Evolutionary conservation across 2,329 filamentous ascomycete species (phyloP).

Genomic region (Zopfia rhizophila): DNA sequence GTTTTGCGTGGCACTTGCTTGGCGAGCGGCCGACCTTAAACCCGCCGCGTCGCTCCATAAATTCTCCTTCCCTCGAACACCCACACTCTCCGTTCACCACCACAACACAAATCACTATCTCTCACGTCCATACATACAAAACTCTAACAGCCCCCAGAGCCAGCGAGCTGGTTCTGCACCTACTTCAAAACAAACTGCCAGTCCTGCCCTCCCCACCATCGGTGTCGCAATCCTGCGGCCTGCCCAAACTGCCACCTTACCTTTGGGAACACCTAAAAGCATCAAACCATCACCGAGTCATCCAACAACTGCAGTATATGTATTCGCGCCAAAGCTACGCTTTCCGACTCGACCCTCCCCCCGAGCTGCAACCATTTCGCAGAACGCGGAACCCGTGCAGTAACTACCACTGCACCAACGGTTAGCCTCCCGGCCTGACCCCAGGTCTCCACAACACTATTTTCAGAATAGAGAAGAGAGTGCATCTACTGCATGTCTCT

Average conservation of each 20-base stretch:
- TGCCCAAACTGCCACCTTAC: slow-evolving; percentile 47
- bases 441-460: slow-evolving; percentile 54
- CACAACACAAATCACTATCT: neutral
- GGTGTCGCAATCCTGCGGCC: slow-evolving; percentile 41
- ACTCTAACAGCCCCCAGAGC: neutral
- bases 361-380: slow-evolving; percentile 97
- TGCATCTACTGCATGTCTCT: slow-evolving; percentile 69
- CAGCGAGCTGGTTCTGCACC: slow-evolving; percentile 5
- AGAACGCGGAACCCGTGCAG: slow-evolving; percentile 94
- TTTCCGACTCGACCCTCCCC: slow-evolving; percentile 92
- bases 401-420: slow-evolving; percentile 89
- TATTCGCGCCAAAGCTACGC: slow-evolving; percentile 97
- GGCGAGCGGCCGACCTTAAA: neutral
- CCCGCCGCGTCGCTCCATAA: slow-evolving; percentile 2
- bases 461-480: slow-evolving; percentile 28
- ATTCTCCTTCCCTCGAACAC: slow-evolving; percentile 8
- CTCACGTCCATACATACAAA: slow-evolving; percentile 2
- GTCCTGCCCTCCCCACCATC: slow-evolving; percentile 11
- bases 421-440: slow-evolving; percentile 69
- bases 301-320: slow-evolving; percentile 79
- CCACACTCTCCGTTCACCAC: slow-evolving; percentile 4
- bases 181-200: slow-evolving; percentile 1
- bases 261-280: slow-evolving; percentile 38
- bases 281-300: slow-evolving; percentile 42
- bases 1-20: too few relatives aligned